A percentile compares a stretch with the other conserved stretches of the same genome.
These are phyloP conservation scores for Apiospora pterosperma DNA, from an alignment of 2,329 filamentous ascomycete genomes.

Conservation along the genomic window DNA sequence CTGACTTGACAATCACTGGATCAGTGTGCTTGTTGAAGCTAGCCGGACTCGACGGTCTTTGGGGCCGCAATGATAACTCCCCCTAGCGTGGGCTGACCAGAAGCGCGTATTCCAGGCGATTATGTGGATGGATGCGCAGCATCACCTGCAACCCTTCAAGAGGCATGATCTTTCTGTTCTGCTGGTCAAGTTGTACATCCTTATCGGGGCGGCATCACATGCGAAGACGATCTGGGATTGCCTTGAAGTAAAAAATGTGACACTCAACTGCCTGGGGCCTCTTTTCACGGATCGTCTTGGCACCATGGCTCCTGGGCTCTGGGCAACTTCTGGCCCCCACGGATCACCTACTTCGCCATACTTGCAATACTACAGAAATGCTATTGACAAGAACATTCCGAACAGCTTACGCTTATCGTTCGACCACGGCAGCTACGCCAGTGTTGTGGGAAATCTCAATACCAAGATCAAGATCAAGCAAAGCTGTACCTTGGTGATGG, in stretches of 20 bases:
- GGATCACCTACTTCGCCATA: slow-evolving; percentile 34
- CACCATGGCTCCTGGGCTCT: slow-evolving; percentile 43
- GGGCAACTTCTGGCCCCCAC: slow-evolving; percentile 17
- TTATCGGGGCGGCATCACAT: slow-evolving; percentile 45
- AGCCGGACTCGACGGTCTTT: slow-evolving; percentile 10
- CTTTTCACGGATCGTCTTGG: slow-evolving; percentile 55
- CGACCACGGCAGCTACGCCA: slow-evolving; percentile 46
- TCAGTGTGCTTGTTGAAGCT: slow-evolving; percentile 24
- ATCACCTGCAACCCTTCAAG: slow-evolving; percentile 30
- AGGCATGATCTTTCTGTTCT: slow-evolving; percentile 45
- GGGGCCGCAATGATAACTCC: slow-evolving; percentile 11
- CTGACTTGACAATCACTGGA: slow-evolving; percentile 21
- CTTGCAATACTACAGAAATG: slow-evolving; percentile 42
- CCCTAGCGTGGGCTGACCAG: slow-evolving; percentile 18
- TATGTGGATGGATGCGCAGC: slow-evolving; percentile 47
- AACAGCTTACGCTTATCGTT: slow-evolving; percentile 47
- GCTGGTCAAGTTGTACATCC: slow-evolving; percentile 48
- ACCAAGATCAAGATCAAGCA: slow-evolving; percentile 41
- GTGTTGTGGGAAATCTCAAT: slow-evolving; percentile 43
- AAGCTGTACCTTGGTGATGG: slow-evolving; percentile 51
- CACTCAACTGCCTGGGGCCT: slow-evolving; percentile 53
- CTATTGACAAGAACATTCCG: slow-evolving; percentile 34
- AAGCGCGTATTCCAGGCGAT: slow-evolving; percentile 44
- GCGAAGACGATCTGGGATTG: slow-evolving; percentile 47
- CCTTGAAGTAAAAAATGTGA: slow-evolving; percentile 53